phyloP scores from a whole-genome alignment of 1,284 basidiomycete genomes.

The Malassezia psittaci region DNA sequence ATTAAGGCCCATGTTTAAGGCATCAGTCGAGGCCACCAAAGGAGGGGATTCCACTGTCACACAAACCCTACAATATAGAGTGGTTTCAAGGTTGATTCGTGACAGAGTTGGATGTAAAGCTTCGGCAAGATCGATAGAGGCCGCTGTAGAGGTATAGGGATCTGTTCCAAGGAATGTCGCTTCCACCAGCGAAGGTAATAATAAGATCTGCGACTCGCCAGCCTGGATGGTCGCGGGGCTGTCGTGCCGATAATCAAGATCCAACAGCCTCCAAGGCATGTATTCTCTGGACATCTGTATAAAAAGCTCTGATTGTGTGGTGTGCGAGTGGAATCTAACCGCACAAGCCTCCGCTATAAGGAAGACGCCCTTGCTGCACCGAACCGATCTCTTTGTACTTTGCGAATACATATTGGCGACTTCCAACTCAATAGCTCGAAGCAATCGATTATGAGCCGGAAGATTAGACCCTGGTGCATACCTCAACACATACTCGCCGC shows the following conservation, averaged over 20 bases:
- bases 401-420: background rate
- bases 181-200: slow-evolving; percentile 6
- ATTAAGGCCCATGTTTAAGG: slow-evolving; percentile 1
- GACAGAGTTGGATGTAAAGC: background rate
- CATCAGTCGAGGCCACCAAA: background rate
- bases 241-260: background rate
- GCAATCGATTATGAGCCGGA: background rate
- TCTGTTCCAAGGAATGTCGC: background rate
- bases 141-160: background rate
- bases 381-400: background rate
- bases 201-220: background rate
- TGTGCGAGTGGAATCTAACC: slow-evolving; percentile 1
- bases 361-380: background rate
- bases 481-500: background rate
- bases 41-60: background rate
- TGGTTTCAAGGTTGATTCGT: background rate
- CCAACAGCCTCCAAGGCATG: slow-evolving; percentile 6
- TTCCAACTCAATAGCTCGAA: background rate
- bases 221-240: background rate
- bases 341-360: background rate
- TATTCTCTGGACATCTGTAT: background rate
- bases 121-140: background rate
- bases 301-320: background rate
- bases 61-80: background rate
- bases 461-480: background rate